Base-by-base conservation (phyloP, 306 rosid species). In the Begonia masoniana region DNA sequence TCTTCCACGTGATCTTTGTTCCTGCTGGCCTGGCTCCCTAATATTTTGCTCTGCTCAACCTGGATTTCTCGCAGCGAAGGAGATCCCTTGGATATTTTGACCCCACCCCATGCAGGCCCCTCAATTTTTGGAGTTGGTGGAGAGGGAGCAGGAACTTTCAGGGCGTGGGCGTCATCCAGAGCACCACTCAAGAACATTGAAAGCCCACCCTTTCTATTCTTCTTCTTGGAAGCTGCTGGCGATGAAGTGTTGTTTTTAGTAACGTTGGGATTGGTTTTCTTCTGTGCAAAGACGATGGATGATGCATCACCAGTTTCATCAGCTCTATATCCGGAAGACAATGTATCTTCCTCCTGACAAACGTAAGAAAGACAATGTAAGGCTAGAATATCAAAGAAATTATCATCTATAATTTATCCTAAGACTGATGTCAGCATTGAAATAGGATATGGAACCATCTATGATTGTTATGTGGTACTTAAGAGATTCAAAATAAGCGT, bases 101-200 rank as follows among this genome's bases (percentile, higher is more conserved):
- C 87, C 46, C 97, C 97, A 35, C 96, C 97, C 97, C 97, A 91
- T 21, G 96, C 97, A 48, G 96, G 96, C 50, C 75, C 94, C 47
- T 91, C 97, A 16, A 31, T 59, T 78, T 39, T 85, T 13, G 82
- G 92, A 7, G 72, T 41, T 1, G 65, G 65, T 47, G 89, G 84
- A 31, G 84, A 82, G 4, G 80, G 78, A 12, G 68, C 72, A 41
- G 68, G 69, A 56, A 65, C 76, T 64, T 81, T 70, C 0, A 76
- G 83, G 14, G 43, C 41, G 41, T 83, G 84, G 58, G n/a, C n/a
- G n/a, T n/a, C n/a, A n/a, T 89, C 97, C 24, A 91, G 84, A 52
- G 96, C 96, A 41, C 97, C 97, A 60, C 94, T 91, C 78, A 91
- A 76, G 73, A 91, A 91, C 97, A 85, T 83, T 10, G 97, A 86